Conservation (phyloP, 495 filamentous ascomycete species). For the Talaromyces borbonicus region DNA sequence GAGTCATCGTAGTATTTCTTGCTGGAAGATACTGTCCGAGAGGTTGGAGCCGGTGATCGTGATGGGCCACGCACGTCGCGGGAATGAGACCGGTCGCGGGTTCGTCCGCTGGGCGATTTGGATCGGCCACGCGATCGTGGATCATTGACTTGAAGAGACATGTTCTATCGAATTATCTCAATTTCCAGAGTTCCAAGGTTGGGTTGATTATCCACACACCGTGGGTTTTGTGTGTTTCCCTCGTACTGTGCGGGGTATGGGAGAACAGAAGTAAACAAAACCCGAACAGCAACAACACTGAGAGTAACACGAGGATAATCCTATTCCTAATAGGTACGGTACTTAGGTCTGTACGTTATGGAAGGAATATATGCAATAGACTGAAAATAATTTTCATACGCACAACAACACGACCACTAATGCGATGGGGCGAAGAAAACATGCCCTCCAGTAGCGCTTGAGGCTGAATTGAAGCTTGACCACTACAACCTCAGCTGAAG, state of each 20-base stretch:
- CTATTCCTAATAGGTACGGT: no score
- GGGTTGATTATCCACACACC: not conserved
- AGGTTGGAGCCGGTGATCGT: constrained; percentile 14
- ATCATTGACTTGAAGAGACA: constrained; percentile 46
- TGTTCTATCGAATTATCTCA: constrained; percentile 14
- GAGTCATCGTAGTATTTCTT: constrained; percentile 19
- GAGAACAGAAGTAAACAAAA: not conserved
- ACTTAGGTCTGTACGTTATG: no score
- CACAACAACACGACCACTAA: no score
- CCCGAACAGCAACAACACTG: not conserved
- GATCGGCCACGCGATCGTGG: constrained; percentile 50
- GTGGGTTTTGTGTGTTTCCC: not conserved
- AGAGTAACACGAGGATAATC: not conserved
- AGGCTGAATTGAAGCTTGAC: constrained; percentile 6
- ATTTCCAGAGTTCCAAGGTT: no score
- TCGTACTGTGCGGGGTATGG: not conserved
- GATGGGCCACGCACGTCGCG: constrained; percentile 35
- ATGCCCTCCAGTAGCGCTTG: constrained; percentile 1
- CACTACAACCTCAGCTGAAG: constrained; percentile 1
- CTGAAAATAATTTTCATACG: no score
- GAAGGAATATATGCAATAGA: no score
- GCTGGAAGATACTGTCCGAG: constrained; percentile 12
- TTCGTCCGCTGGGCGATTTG: constrained; percentile 44
- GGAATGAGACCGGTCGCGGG: constrained; percentile 38
- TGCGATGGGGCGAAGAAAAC: no score